phyloP scores from a whole-genome alignment of 768 basidiomycete genomes.

The Pleurotus tuoliensis region DNA sequence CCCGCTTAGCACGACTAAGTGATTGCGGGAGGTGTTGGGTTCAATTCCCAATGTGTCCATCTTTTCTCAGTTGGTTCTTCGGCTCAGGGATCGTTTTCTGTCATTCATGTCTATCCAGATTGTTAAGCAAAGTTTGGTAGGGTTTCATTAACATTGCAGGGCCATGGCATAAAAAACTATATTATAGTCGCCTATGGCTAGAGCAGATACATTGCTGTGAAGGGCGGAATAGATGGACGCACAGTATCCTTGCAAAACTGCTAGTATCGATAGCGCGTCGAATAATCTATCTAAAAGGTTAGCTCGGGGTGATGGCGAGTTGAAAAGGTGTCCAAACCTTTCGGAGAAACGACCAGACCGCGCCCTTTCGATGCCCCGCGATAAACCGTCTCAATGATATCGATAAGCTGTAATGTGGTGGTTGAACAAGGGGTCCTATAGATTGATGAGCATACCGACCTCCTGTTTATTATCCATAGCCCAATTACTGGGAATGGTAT shows the following conservation, averaged over 20 bases:
- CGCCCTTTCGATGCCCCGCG: constrained; percentile 96
- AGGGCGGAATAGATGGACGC: not conserved
- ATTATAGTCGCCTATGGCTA: too few species aligned
- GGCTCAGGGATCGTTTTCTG: too few species aligned
- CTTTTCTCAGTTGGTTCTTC: not conserved
- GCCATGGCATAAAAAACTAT: too few species aligned
- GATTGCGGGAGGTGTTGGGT: constrained; percentile 8
- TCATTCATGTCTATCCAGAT: too few species aligned
- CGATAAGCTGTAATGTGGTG: constrained; percentile 67
- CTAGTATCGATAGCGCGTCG: constrained; percentile 76
- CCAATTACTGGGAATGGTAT: constrained; percentile 72
- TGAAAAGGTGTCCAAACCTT: constrained; percentile 47
- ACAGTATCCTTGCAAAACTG: not conserved
- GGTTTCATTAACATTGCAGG: too few species aligned
- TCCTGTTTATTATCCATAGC: constrained; percentile 99
- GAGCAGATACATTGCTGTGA: not conserved
- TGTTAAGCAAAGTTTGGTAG: too few species aligned
- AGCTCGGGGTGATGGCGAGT: not conserved
- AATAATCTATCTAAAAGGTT: constrained; percentile 54
- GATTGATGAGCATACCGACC: constrained; percentile 35
- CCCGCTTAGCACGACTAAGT: constrained; percentile 1
- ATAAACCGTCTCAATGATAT: constrained; percentile 97
- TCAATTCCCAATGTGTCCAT: constrained; percentile 9
- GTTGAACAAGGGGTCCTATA: not conserved
- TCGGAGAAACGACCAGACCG: constrained; percentile 95